Evolutionary conservation across 2,329 filamentous ascomycete species (phyloP).

Genomic region (Botrytis pseudocinerea): DNA sequence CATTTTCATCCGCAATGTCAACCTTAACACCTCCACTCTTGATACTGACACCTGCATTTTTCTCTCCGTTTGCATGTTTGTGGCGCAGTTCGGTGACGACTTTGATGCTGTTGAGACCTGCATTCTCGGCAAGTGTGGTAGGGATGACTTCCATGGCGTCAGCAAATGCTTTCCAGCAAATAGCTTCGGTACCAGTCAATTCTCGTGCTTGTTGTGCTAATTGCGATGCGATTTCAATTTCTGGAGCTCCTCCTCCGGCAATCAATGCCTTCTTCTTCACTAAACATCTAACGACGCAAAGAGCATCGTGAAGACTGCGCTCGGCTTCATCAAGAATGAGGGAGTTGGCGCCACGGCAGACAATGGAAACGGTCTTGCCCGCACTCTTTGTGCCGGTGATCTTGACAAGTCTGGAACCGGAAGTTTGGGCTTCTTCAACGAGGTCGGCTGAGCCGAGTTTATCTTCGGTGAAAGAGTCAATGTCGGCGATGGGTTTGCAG

Average conservation of each 20-base stretch:
- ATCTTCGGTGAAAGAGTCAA: constrained; percentile 98
- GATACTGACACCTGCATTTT: constrained; percentile 96
- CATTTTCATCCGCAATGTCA: constrained; percentile 95
- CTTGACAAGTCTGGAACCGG: constrained; percentile 90
- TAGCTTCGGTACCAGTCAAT: constrained; percentile 87
- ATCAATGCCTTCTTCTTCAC: constrained; percentile 99
- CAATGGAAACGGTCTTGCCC: constrained; percentile 88
- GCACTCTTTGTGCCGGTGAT: constrained; percentile 85
- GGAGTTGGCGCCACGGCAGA: constrained; percentile 90
- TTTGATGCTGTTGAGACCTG: constrained; percentile 96
- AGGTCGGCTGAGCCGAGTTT: constrained; percentile 93
- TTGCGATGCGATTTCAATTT: constrained; percentile 92
- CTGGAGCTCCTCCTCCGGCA: constrained; percentile 91
- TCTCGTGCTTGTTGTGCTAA: constrained; percentile 80
- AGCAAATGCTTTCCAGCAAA: constrained; percentile 99
- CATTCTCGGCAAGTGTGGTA: constrained; percentile 95
- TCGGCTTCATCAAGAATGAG: constrained; percentile 97
- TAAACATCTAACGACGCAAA: constrained; percentile 94
- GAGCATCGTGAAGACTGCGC: constrained; percentile 92
- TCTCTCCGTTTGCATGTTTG: constrained; percentile 91
- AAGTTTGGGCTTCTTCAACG: constrained; percentile 86
- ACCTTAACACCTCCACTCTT: constrained; percentile 95
- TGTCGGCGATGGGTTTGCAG: constrained; percentile 97
- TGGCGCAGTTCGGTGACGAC: constrained; percentile 95
- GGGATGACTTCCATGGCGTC: constrained; percentile 97